Base-by-base conservation (phyloP, 2,329 filamentous ascomycete genomes). In the Beauveria rudraprayagi region DNA sequence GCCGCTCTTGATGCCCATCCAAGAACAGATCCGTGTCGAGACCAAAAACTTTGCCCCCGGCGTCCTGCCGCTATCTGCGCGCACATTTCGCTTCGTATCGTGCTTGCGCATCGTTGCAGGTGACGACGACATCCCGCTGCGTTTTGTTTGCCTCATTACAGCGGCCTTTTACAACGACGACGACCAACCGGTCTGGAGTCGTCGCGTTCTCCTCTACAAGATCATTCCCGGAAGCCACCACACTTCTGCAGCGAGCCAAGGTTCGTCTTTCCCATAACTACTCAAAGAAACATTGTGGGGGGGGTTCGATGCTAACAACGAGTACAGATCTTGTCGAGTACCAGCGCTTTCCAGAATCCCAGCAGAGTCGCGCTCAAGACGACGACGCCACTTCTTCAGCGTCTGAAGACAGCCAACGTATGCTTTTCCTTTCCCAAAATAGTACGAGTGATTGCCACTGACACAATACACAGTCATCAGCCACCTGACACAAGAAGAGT, bases 151-250 rank as follows among this genome's bases (percentile, higher is more conserved):
- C 73, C 71, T 82, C 52, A 71, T 80, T 24, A 71, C 79, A 16
- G 79, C 73, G 0, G 74, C 75, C 1, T 82, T 81, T 58, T 80
- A 78, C 68, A 77, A 82, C 70, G 59, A 64, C 1, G 60, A 73
- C 10, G 73, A 74, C 47, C 69, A 68, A 40, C 67, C 73, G 4
- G 62, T 82, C 44, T 82, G 78, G 78, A 79, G 78, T 51, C 77
- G 72, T 0, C 74, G 81, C 67, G 60, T 80, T 22, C 76, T 81
- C 30, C 61, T 75, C 26, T 53, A 43, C 56, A 60, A 60, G 56
- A 34, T 52, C 16, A 72, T 22, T 70, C 8, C 70, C 69, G 6
- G 48, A 72, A 16, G 66, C 70, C 30, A 61, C 69, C 10, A 37
- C 28, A 67, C 69, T 59, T 63, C 66, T n/a, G 70, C 69, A 9